A percentile compares a stretch with the other conserved stretches of the same genome.
These are phyloP conservation scores for Leishmania lainsoni DNA, from an alignment of 208 protist genomes.

Conservation along the genomic window DNA sequence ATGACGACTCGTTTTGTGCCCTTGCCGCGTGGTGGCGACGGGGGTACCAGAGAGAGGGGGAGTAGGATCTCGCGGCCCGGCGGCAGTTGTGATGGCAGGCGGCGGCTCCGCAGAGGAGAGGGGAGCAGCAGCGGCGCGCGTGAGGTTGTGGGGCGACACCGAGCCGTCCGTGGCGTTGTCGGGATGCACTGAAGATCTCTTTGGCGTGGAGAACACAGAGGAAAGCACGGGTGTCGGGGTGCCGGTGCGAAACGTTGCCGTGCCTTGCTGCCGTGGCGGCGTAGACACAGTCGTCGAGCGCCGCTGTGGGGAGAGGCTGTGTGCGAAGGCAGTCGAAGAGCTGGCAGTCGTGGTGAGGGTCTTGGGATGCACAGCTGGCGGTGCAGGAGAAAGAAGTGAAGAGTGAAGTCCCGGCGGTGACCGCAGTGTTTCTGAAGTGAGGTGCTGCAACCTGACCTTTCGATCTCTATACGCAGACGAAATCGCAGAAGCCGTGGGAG, in stretches of 20 bases:
- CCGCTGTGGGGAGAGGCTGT: not conserved
- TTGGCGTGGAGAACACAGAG: not conserved
- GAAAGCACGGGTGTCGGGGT: not conserved
- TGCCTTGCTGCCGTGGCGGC: not conserved
- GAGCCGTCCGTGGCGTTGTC: not conserved
- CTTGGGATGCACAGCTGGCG: not conserved
- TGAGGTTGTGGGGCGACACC: not conserved
- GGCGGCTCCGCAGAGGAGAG: not conserved
- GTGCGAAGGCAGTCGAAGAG: not conserved
- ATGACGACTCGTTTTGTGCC: not conserved
- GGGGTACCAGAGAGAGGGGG: not conserved
- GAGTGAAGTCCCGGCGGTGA: not conserved
- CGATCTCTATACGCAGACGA: not conserved
- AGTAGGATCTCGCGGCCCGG: not conserved
- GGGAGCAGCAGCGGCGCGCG: not conserved
- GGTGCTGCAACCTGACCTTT: not conserved
- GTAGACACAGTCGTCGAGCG: slow-evolving; percentile 11
- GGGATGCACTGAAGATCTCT: not conserved
- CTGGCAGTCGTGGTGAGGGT: not conserved
- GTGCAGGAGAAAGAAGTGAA: slow-evolving; percentile 9
- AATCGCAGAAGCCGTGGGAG: slow-evolving; percentile 5
- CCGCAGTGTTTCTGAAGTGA: not conserved
- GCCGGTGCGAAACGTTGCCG: not conserved
- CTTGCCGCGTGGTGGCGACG: not conserved
- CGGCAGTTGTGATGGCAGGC: not conserved